phyloP scores from a whole-genome alignment of 164 flowering plant genomes.

The Aristolochia contorta region DNA sequence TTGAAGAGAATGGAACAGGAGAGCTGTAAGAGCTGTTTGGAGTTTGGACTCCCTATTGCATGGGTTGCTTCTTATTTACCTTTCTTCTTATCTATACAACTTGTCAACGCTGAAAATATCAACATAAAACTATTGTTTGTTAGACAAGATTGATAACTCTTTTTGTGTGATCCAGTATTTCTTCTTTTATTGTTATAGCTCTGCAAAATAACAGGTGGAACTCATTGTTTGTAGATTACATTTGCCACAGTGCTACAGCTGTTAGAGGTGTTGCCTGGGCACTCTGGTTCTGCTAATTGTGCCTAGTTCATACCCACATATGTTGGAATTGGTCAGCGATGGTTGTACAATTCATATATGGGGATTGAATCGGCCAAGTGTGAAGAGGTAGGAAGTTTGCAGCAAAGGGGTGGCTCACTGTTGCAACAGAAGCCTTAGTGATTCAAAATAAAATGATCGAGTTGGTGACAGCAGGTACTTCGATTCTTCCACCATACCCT shows the following conservation, averaged over 20 bases:
- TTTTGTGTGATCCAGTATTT: background rate
- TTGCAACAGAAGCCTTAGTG: constrained; percentile 11
- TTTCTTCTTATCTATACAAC: too few species aligned
- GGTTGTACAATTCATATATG: constrained; percentile 14
- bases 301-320: constrained; percentile 14
- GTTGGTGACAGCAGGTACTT: background rate
- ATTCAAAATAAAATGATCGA: background rate
- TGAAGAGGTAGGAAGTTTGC: constrained; percentile 6
- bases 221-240: constrained; percentile 12
- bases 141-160: background rate
- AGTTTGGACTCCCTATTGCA: too few species aligned
- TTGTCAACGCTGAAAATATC: too few species aligned
- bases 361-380: constrained; percentile 9
- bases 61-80: too few species aligned
- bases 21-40: too few species aligned
- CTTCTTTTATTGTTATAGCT: background rate
- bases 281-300: constrained; percentile 15
- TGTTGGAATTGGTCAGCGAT: constrained; percentile 18
- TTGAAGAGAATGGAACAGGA: too few species aligned
- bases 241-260: constrained; percentile 16
- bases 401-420: constrained; percentile 10
- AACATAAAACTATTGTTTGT: background rate
- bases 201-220: too few species aligned
- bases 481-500: background rate
- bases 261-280: constrained; percentile 14